Base-by-base conservation (phyloP, 1,284 basidiomycete species). In the Lentinula novae-zelandiae region DNA sequence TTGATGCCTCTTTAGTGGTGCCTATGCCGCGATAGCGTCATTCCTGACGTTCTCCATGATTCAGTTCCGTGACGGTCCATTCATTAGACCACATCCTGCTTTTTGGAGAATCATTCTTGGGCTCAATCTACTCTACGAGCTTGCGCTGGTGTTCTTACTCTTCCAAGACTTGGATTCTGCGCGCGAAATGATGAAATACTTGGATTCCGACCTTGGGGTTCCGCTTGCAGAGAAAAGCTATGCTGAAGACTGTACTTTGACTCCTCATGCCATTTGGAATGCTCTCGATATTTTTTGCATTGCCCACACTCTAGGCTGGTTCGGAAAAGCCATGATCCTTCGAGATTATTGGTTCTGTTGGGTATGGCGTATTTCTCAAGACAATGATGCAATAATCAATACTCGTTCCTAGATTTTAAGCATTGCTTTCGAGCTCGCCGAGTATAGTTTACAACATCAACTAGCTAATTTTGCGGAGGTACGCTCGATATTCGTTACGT, bases 271-370 rank as follows among this genome's bases (percentile, higher is more conserved):
- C 62, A 71, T 92, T 52, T 90, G 87, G 89, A 81, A 87, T 67
- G 88, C 90, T 2, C 72, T 93, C 42, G 91, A 93, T 69, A 87
- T 93, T 57, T 93, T 93, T 71, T 93, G 90, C 68, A 66, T 93
- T 20, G 91, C 91, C 33, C 91, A 93, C 71, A 77, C 90, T 22
- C 70, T 93, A 39, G 91, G 91, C 3, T 93, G 92, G 91, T 93
- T 92, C 71, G 90, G 90, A 49, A 93, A 93, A 71, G 92, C 91
- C 2, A 81, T 93, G 78, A 87, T 93, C 66, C 73, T 93, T 66
- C 83, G 92, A 34, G 91, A 93, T 69, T 93, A 93, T 69, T 93
- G 91, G 91, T 93, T 93, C 68, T 93, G 92, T 68, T 92, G 90
- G 90, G 90, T 91, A 54, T 44, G 57, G 57, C 58, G 55, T 36